phyloP scores from a whole-genome alignment of 176 grass and related monocot species.

The Triticum urartu region DNA sequence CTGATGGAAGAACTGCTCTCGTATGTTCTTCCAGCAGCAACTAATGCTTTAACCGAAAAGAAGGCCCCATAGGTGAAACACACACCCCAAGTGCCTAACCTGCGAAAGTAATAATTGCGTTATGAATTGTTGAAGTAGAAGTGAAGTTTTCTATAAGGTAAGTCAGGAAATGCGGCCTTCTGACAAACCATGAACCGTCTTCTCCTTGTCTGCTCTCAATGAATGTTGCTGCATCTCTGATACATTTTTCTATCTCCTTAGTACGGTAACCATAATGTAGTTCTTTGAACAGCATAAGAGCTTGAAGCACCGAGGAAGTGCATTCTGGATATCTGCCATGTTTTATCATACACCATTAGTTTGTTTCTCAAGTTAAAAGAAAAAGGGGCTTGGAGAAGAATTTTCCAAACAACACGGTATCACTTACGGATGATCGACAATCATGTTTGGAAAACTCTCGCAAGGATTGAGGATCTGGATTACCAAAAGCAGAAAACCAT shows the following conservation, averaged over 20 bases:
- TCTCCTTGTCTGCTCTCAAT: constrained; percentile 43
- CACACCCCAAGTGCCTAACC: constrained; percentile 47
- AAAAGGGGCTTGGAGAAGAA: neutral
- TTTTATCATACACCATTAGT: neutral
- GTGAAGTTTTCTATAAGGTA: neutral
- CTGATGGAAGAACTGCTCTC: constrained; percentile 29
- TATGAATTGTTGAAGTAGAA: neutral
- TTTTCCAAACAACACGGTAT: neutral
- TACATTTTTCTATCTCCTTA: constrained; percentile 43
- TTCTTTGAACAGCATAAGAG: constrained; percentile 38
- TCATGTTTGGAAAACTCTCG: constrained; percentile 32
- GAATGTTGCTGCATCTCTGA: constrained; percentile 19
- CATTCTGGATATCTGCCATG: constrained; percentile 47
- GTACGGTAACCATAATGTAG: constrained; percentile 32
- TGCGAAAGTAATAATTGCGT: constrained; percentile 17
- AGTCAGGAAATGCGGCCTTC: neutral
- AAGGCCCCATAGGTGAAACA: constrained; percentile 52
- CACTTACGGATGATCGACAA: constrained; percentile 40
- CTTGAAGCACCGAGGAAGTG: constrained; percentile 49
- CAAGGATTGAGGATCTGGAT: constrained; percentile 32
- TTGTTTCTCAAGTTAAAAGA: neutral
- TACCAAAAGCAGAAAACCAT: neutral
- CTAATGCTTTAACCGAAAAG: constrained; percentile 40
- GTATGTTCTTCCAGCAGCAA: constrained; percentile 39
- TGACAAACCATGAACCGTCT: constrained; percentile 50